phyloP scores from a whole-genome alignment of 2,329 filamentous ascomycete genomes.

The Fusarium fujikuroi region DNA sequence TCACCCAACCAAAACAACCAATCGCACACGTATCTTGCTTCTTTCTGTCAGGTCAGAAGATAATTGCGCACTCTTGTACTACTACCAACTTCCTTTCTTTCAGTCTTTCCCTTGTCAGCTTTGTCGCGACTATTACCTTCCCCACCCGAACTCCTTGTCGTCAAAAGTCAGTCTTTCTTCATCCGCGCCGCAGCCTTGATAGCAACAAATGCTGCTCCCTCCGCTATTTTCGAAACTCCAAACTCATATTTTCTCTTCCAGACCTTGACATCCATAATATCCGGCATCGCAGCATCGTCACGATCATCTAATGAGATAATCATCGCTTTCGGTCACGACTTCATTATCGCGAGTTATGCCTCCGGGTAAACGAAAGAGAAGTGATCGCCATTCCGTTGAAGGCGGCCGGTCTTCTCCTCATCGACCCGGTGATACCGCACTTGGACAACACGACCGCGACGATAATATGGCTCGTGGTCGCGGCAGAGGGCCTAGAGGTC shows the following conservation, averaged over 20 bases:
- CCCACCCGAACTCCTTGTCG: slow-evolving; percentile 41
- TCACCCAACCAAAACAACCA: slow-evolving; percentile 17
- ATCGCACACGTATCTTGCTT: slow-evolving; percentile 13
- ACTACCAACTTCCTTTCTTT: slow-evolving; percentile 26
- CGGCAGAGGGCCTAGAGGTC: slow-evolving; percentile 59
- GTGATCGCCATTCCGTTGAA: slow-evolving; percentile 61
- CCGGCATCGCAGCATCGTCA: slow-evolving; percentile 1
- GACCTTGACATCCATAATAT: slow-evolving; percentile 12
- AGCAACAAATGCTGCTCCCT: slow-evolving; percentile 25
- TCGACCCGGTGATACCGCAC: slow-evolving; percentile 65
- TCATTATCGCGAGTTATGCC: slow-evolving; percentile 57
- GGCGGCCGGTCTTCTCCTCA: slow-evolving; percentile 69
- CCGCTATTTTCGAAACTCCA: slow-evolving; percentile 6
- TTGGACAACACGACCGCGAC: slow-evolving; percentile 69
- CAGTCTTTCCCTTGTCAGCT: slow-evolving; percentile 39
- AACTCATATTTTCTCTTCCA: slow-evolving; percentile 34
- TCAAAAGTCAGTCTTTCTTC: slow-evolving; percentile 43
- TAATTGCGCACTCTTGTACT: slow-evolving; percentile 1
- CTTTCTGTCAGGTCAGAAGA: background rate
- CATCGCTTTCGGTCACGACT: slow-evolving; percentile 19
- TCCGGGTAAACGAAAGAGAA: slow-evolving; percentile 67
- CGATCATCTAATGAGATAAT: slow-evolving; percentile 50
- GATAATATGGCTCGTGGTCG: slow-evolving; percentile 60
- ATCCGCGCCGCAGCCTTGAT: slow-evolving; percentile 33
- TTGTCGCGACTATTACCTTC: slow-evolving; percentile 28